Evolutionary conservation across 768 basidiomycete species (phyloP).

Genomic region (Tephrocybe rancida): DNA sequence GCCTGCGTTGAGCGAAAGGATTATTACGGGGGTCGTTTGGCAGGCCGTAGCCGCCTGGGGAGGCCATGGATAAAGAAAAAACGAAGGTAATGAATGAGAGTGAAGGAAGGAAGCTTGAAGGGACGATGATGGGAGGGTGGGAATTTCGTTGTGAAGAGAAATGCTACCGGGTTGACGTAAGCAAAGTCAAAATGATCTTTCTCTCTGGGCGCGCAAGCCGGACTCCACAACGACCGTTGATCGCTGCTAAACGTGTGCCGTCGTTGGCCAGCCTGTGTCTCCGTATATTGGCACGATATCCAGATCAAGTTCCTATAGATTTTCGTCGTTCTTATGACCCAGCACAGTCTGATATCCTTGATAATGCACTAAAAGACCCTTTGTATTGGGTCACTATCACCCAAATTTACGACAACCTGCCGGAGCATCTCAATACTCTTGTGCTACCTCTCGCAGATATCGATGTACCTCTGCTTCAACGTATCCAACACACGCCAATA

Average conservation of each 20-base stretch:
- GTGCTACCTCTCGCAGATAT: conserved; percentile 54
- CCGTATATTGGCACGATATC: conserved; percentile 38
- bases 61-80: conserved; percentile 22
- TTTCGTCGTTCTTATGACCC: conserved; percentile 23
- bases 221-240: neutral
- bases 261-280: conserved; percentile 59
- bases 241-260: conserved; percentile 35
- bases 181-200: conserved; percentile 10
- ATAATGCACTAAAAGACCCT: conserved; percentile 53
- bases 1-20: conserved; percentile 32
- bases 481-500: conserved; percentile 49
- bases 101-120: conserved; percentile 5
- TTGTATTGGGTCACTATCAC: conserved; percentile 62
- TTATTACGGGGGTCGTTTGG: conserved; percentile 25
- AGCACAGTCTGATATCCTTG: conserved; percentile 26
- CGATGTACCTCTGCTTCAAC: conserved; percentile 58
- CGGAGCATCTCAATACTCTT: conserved; percentile 40
- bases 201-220: conserved; percentile 12
- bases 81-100: conserved; percentile 21
- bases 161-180: neutral
- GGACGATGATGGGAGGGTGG: conserved; percentile 14
- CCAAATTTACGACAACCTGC: conserved; percentile 61
- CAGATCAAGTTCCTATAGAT: conserved; percentile 44
- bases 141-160: conserved; percentile 12
- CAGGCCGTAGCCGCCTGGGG: conserved; percentile 24